A percentile compares a stretch with the other conserved stretches of the same genome.
Evolutionary conservation across 768 basidiomycete species (phyloP).

Genomic region (Mycena indigotica): DNA sequence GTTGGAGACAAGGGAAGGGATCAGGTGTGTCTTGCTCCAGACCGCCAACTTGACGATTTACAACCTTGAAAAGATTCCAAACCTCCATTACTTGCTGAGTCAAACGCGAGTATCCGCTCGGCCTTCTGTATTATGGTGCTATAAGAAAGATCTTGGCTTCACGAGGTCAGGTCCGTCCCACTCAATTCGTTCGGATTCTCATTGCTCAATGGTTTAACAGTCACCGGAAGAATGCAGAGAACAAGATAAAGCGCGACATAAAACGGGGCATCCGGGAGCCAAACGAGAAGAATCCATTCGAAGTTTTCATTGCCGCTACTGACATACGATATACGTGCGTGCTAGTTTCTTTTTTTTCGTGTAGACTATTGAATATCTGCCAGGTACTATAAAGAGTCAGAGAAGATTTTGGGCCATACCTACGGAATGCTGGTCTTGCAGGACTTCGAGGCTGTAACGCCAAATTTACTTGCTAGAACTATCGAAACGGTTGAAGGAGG

Average conservation of each 20-base stretch:
- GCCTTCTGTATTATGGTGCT: conserved; percentile 95
- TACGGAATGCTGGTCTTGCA: conserved; percentile 97
- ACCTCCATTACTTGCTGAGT: conserved; percentile 91
- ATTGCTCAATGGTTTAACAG: conserved; percentile 37
- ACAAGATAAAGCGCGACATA: conserved; percentile 94
- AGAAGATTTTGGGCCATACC: conserved; percentile 96
- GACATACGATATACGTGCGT: conserved; percentile 96
- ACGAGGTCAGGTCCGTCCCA: conserved; percentile 61
- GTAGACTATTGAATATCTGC: too few species aligned
- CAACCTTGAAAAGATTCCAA: conserved; percentile 66
- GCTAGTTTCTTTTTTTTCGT: not conserved
- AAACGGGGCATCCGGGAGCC: conserved; percentile 92
- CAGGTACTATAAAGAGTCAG: conserved; percentile 95
- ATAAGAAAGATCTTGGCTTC: conserved; percentile 98
- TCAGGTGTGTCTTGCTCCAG: conserved; percentile 57
- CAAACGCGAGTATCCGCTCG: conserved; percentile 88
- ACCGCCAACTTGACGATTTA: conserved; percentile 1
- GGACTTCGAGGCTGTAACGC: conserved; percentile 98
- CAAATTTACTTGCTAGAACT: conserved; percentile 93
- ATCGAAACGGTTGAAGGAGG: conserved; percentile 99
- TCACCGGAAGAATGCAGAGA: conserved; percentile 96
- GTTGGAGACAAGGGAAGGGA: conserved; percentile 94
- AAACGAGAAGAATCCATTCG: conserved; percentile 96
- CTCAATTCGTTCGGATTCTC: not conserved
- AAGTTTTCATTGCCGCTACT: conserved; percentile 97